Base-by-base conservation (phyloP, 2,329 filamentous ascomycete species). In the Phaeosphaeriaceae sp. region DNA sequence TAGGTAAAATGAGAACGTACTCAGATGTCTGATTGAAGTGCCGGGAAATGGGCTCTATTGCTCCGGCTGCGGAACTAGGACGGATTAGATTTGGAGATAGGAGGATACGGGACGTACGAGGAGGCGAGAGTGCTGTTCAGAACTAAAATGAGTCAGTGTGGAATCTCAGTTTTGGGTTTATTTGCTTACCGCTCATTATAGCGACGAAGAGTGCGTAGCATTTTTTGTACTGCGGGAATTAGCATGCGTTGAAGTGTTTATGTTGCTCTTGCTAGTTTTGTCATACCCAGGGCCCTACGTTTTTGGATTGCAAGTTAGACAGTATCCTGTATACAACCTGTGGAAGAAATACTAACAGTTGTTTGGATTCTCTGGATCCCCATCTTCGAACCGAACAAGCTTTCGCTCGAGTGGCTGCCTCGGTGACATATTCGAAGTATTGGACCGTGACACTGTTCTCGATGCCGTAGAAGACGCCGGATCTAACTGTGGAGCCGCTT, bases 111-210 rank as follows among this genome's bases (percentile, higher is more conserved):
- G 7, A 34, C 52, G 38, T 52, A 63, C 63, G 85, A 78, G 34
- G 83, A 87, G 1, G 82, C 83, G 72, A 89, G 83, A 8, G 87
- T 89, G 20, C 81, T 85, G 68, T 90, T 90, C 65, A 88, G 76
- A 8, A 72, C 67, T 69, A 20, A 9, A 3, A 2, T 1, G 15
- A 3, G 2, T 11, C 60, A 37, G 34, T 6, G 20, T 37, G 8
- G 34, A 9, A 21, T 16, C n/a, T 12, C 7, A 7, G 33, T 18
- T 13, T 21, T 6, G 23, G 2, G 16, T 2, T 3, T 17, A 28
- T 6, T 6, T 30, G 52, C 65, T 50, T 35, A 89, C 85, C 44
- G 81, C 77, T 54, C 81, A 66, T 72, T 17, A 85, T 83, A 1
- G 81, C 80, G 0, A 82, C 77, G 20, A 83, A 62, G 2, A 87